These are phyloP conservation scores for Trypanosoma mega DNA, from an alignment of 208 protist species.

Conservation along the genomic window DNA sequence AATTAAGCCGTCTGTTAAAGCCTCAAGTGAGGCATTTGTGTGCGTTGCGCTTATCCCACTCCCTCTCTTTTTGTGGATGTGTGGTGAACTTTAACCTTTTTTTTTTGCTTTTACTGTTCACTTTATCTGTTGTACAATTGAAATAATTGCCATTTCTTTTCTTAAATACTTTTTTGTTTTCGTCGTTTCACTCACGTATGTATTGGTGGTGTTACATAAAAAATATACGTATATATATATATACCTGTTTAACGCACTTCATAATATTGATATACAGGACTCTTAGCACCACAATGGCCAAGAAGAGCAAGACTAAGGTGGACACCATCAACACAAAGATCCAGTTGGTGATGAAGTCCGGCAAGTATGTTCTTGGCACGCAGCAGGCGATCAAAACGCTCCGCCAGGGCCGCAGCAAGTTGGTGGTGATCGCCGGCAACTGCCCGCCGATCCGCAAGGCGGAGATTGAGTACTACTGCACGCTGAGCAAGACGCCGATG, in stretches of 20 bases:
- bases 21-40: background rate
- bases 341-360: slow-evolving; percentile 99
- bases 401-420: slow-evolving; percentile 96
- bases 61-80: too few relatives aligned
- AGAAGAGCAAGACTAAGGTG: slow-evolving; percentile 96
- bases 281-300: slow-evolving; percentile 70
- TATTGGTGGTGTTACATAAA: too few relatives aligned
- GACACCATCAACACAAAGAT: slow-evolving; percentile 99
- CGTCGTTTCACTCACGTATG: slow-evolving; percentile 14
- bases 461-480: slow-evolving; percentile 99
- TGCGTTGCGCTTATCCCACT: too few relatives aligned
- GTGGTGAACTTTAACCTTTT: slow-evolving; percentile 4
- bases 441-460: slow-evolving; percentile 98
- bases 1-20: background rate
- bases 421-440: slow-evolving; percentile 99
- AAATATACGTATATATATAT: too few relatives aligned
- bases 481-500: slow-evolving; percentile 98
- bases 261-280: slow-evolving; percentile 11
- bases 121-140: slow-evolving; percentile 13
- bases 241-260: too few relatives aligned
- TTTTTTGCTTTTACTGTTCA: slow-evolving; percentile 13
- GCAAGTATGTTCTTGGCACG: slow-evolving; percentile 99
- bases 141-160: background rate
- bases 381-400: slow-evolving; percentile 97
- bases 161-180: background rate